Evolutionary conservation across 2,329 filamentous ascomycete species (phyloP).

Genomic region (Penicillium sp.): DNA sequence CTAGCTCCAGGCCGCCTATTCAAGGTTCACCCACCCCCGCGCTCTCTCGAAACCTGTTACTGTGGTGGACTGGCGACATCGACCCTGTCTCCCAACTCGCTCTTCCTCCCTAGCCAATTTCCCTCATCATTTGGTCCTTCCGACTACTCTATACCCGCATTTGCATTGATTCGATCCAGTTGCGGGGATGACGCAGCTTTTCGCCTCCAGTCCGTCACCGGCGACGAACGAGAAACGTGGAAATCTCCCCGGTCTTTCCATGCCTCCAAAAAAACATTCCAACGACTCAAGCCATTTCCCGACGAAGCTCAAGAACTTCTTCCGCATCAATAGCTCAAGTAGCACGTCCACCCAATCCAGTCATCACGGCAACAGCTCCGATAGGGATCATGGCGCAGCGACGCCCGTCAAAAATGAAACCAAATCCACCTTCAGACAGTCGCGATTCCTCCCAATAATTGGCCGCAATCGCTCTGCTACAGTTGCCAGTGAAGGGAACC

Average conservation of each 20-base stretch:
- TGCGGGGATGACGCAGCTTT: conserved; percentile 49
- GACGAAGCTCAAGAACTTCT: conserved; percentile 72
- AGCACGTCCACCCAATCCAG: conserved; percentile 49
- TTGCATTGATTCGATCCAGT: conserved; percentile 10
- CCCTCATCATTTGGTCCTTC: not conserved
- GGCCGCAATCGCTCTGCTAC: conserved; percentile 88
- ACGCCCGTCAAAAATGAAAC: conserved; percentile 60
- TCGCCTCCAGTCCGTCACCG: conserved; percentile 44
- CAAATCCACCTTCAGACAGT: conserved; percentile 78
- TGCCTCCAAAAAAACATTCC: conserved; percentile 51
- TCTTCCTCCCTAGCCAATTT: not conserved
- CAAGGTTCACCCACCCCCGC: conserved; percentile 24
- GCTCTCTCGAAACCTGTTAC: conserved; percentile 20
- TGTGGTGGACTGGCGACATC: conserved; percentile 14
- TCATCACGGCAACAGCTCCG: conserved; percentile 30
- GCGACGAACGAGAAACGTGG: conserved; percentile 52
- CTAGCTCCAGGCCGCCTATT: conserved; percentile 27
- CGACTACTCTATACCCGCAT: not conserved
- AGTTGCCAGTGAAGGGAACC: conserved; percentile 89
- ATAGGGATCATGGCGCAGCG: conserved; percentile 47
- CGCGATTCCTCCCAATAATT: conserved; percentile 85
- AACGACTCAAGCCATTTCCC: conserved; percentile 57
- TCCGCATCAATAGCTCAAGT: conserved; percentile 65
- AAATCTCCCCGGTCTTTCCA: conserved; percentile 52
- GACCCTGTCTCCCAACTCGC: conserved; percentile 9